Base-by-base conservation (phyloP, 2,329 filamentous ascomycete species). In the Aurifilum marmelostoma region DNA sequence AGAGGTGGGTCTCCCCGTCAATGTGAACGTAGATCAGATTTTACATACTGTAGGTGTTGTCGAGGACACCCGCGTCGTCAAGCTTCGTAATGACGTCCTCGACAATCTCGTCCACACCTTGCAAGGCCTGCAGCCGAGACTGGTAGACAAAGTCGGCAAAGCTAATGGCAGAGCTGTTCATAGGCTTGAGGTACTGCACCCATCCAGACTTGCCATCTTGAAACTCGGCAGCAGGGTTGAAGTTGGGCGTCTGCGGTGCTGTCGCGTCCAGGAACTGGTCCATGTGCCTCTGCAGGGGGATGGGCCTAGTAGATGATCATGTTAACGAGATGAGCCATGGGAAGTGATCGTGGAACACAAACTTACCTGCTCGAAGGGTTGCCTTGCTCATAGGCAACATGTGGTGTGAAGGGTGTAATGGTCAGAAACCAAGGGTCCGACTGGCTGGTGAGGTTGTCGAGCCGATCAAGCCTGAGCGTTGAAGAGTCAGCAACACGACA, bases 91-190 rank as follows among this genome's bases (percentile, higher is more conserved):
- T 61, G 1, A 79, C 74, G 63, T 79, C 77, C 39, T 75, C 73
- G 4, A 79, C 71, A 3, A 79, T 77, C 27, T 79, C 77, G 54
- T 80, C 77, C 0, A 80, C 72, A 3, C 77, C 76, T 21, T 72
- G 68, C 1, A 79, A 69, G 0, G 75, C 70, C n/a, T 75, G 72
- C 1, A 74, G 61, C 1, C 77, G 72, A 16, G 63, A 61, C 0
- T 72, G 69, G 37, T 73, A 75, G 9, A 72, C 69, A 5, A 71
- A 64, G 58, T 76, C 74, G 0, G 63, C 67, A 14, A 72, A 72
- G 4, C 67, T 67, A 32, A 74, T 63, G 3, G 70, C 61, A 1
- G 66, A 69, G 7, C 72, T 63, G 47, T 74, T 74, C 68, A 75
- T 67, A 9, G 62, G 68, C 18, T 65, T 67, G 0, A 75, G 59